A percentile compares a stretch with the other conserved stretches of the same genome.
phyloP scores from a whole-genome alignment of 192 early-diverging fungal genomes.

The Dissophora globulifera region DNA sequence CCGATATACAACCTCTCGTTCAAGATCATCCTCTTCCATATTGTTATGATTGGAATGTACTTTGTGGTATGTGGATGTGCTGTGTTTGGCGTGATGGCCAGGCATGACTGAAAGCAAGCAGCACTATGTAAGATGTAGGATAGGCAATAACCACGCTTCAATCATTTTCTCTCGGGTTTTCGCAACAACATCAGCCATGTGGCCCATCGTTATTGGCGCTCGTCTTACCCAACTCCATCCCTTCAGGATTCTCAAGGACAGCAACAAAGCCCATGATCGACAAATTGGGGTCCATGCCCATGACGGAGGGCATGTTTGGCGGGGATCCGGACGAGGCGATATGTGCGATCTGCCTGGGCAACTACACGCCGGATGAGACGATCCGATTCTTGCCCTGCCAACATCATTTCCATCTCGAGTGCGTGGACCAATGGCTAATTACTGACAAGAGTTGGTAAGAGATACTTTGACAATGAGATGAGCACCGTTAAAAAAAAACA shows the following conservation, averaged over 20 bases:
- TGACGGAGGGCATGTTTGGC: conserved; percentile 49
- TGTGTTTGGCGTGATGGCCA: neutral
- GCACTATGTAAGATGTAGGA: too few relatives aligned
- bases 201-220: conserved; percentile 15
- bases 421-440: conserved; percentile 52
- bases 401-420: conserved; percentile 55
- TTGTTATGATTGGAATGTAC: conserved; percentile 40
- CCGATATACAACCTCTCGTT: conserved; percentile 33
- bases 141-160: too few relatives aligned
- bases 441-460: conserved; percentile 55
- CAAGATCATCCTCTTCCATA: conserved; percentile 51
- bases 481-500: too few relatives aligned
- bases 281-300: conserved; percentile 27
- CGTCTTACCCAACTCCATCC: conserved; percentile 24
- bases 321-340: conserved; percentile 41
- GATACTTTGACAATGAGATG: too few relatives aligned
- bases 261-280: conserved; percentile 53
- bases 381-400: conserved; percentile 51
- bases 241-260: conserved; percentile 35
- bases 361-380: conserved; percentile 37
- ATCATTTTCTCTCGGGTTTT: neutral
- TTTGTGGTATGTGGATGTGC: conserved; percentile 23
- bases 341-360: conserved; percentile 53
- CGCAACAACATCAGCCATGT: conserved; percentile 21
- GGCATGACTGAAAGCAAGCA: too few relatives aligned